These are phyloP conservation scores for Pythium pyrilobum DNA, from an alignment of 352 stramenopile species.

Conservation along the genomic window DNA sequence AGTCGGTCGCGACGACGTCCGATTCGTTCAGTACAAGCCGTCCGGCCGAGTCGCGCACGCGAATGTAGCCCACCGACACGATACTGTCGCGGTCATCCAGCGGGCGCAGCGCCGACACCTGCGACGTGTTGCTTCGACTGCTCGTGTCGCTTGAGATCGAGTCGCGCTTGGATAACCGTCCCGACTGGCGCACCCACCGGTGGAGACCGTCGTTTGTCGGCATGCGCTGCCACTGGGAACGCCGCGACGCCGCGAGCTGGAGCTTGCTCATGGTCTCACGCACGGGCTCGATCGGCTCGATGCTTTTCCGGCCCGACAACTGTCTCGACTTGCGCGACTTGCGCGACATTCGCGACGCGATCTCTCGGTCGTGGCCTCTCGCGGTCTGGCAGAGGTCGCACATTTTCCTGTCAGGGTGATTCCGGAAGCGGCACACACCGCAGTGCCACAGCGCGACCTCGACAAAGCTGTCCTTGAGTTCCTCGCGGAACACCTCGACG, in stretches of 20 bases:
- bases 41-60: slow-evolving; percentile 65
- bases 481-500: slow-evolving; percentile 67
- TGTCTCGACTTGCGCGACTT: slow-evolving; percentile 10
- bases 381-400: slow-evolving; percentile 85
- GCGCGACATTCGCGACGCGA: slow-evolving; percentile 25
- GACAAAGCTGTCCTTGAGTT: slow-evolving; percentile 77
- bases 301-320: slow-evolving; percentile 10
- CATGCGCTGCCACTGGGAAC: slow-evolving; percentile 77
- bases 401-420: slow-evolving; percentile 71
- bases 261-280: slow-evolving; percentile 57
- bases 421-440: slow-evolving; percentile 86
- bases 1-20: slow-evolving; percentile 69
- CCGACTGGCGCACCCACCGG: slow-evolving; percentile 55
- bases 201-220: slow-evolving; percentile 65
- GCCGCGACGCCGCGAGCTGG: slow-evolving; percentile 61
- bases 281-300: slow-evolving; percentile 33
- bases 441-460: slow-evolving; percentile 84
- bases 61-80: slow-evolving; percentile 70
- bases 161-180: slow-evolving; percentile 26
- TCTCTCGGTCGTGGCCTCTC: slow-evolving; percentile 44
- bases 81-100: slow-evolving; percentile 52
- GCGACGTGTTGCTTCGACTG: slow-evolving; percentile 36
- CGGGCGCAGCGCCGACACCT: slow-evolving; percentile 17
- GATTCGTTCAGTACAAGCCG: slow-evolving; percentile 77
- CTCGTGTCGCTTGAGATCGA: slow-evolving; percentile 51